Evolutionary conservation across 2,329 filamentous ascomycete genomes (phyloP).

Genomic region (Alternaria hordeiaustralica): DNA sequence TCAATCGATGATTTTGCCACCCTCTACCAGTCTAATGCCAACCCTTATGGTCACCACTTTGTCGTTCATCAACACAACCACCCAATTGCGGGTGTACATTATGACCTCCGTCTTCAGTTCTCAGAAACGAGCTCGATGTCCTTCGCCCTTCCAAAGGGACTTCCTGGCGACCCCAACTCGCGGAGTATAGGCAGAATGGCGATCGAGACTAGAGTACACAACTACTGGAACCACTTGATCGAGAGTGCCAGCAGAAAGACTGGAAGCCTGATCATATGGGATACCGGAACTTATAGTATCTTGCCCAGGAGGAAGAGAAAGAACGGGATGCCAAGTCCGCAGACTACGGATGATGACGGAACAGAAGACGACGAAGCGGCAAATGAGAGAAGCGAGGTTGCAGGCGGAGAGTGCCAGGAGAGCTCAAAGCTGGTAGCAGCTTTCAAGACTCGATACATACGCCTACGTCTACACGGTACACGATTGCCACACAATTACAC

Average conservation of each 20-base stretch:
- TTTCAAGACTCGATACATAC: slow-evolving; percentile 50
- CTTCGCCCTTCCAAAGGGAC: slow-evolving; percentile 56
- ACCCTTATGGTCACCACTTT: slow-evolving; percentile 59
- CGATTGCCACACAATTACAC: slow-evolving; percentile 50
- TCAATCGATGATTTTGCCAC: slow-evolving; percentile 52
- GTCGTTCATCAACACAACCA: slow-evolving; percentile 78
- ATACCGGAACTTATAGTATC: slow-evolving; percentile 53
- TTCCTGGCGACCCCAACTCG: slow-evolving; percentile 53
- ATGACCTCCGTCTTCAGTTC: slow-evolving; percentile 74
- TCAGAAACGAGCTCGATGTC: slow-evolving; percentile 70
- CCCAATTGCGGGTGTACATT: slow-evolving; percentile 70
- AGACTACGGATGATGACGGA: not conserved
- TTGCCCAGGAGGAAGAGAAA: slow-evolving; percentile 29
- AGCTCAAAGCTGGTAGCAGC: slow-evolving; percentile 48
- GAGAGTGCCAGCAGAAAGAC: slow-evolving; percentile 53
- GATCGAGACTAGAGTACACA: slow-evolving; percentile 55
- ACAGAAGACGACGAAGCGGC: not conserved
- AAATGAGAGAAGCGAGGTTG: not conserved
- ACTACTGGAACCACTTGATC: slow-evolving; percentile 55
- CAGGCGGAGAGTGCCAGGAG: slow-evolving; percentile 22
- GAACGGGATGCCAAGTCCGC: slow-evolving; percentile 15
- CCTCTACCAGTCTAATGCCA: slow-evolving; percentile 57
- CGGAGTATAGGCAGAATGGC: slow-evolving; percentile 51
- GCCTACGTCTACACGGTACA: slow-evolving; percentile 51
- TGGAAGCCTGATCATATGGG: slow-evolving; percentile 55